Conservation (phyloP, 148 eudicot genomes). For the Rhododendron henanense region DNA sequence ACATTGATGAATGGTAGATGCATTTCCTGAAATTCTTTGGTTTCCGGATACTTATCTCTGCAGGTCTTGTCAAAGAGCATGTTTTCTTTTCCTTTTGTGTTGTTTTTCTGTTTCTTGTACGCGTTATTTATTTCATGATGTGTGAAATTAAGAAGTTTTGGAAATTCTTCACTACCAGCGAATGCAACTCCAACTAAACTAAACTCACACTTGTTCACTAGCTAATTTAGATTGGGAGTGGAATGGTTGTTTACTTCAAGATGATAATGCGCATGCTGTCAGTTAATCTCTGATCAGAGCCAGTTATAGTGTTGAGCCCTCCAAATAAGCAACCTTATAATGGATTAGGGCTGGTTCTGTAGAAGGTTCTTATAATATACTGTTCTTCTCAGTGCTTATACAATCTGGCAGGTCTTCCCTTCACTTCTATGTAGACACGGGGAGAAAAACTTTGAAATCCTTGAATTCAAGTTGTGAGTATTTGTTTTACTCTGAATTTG, state of each 20-base stretch:
- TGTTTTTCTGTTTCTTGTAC: neutral
- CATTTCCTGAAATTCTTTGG: constrained; percentile 1
- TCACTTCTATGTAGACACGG: neutral
- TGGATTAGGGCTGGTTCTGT: neutral
- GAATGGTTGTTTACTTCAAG: neutral
- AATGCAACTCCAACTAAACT: neutral
- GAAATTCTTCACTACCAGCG: neutral
- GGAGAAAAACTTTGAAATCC: neutral
- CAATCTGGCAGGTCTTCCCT: neutral
- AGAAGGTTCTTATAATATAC: neutral
- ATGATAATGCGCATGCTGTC: neutral
- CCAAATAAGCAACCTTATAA: neutral
- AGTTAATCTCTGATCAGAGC: neutral
- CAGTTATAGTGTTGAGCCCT: neutral
- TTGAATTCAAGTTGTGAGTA: neutral
- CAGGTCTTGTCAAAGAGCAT: neutral
- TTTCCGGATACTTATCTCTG: neutral
- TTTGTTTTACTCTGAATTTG: neutral
- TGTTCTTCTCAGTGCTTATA: neutral
- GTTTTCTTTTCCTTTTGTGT: neutral
- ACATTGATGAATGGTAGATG: neutral
- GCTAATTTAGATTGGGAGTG: neutral
- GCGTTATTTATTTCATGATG: neutral
- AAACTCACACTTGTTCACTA: neutral
- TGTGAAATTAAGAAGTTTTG: neutral